Percentiles rank a stretch among this genome's conserved stretches.
These are phyloP conservation scores for Strombidium stylifer DNA, from an alignment of 73 alveolate genomes.

Conservation along the genomic window DNA sequence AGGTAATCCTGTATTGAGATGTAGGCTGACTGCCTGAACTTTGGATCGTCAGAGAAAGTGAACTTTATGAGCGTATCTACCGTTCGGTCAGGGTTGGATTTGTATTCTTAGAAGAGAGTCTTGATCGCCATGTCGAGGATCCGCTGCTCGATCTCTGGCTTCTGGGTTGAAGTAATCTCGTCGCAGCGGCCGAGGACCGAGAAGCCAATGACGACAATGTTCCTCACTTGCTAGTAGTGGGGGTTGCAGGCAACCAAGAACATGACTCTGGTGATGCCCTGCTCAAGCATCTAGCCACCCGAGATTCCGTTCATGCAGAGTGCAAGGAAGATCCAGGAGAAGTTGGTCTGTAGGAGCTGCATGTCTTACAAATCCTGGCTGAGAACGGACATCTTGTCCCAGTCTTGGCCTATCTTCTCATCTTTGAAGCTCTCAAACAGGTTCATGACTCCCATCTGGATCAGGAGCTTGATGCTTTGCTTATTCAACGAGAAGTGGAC, in stretches of 20 bases:
- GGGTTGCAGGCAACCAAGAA: conserved; percentile 63
- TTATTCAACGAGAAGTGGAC: conserved; percentile 65
- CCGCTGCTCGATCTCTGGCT: conserved; percentile 4
- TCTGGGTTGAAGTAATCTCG: conserved; percentile 18
- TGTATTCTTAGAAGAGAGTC: conserved; percentile 44
- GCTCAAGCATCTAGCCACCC: conserved; percentile 61
- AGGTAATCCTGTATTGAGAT: conserved; percentile 63
- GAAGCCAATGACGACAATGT: conserved; percentile 63
- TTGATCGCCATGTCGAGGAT: conserved; percentile 55
- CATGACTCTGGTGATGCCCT: conserved; percentile 71
- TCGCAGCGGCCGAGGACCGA: conserved; percentile 64
- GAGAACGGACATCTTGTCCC: no score
- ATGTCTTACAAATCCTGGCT: conserved; percentile 20
- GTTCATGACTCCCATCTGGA: conserved; percentile 65
- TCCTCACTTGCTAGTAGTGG: conserved; percentile 48
- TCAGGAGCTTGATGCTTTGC: conserved; percentile 40
- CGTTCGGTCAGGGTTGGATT: conserved; percentile 37
- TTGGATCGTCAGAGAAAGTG: conserved; percentile 44
- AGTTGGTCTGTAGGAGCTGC: conserved; percentile 47
- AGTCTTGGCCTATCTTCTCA: no score
- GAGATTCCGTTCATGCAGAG: conserved; percentile 62
- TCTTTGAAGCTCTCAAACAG: conserved; percentile 48
- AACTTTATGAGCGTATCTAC: conserved; percentile 34
- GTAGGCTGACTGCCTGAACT: conserved; percentile 28
- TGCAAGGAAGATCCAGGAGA: conserved; percentile 65